phyloP scores from a whole-genome alignment of 306 rosid genomes.

The Citrullus mucosospermus region DNA sequence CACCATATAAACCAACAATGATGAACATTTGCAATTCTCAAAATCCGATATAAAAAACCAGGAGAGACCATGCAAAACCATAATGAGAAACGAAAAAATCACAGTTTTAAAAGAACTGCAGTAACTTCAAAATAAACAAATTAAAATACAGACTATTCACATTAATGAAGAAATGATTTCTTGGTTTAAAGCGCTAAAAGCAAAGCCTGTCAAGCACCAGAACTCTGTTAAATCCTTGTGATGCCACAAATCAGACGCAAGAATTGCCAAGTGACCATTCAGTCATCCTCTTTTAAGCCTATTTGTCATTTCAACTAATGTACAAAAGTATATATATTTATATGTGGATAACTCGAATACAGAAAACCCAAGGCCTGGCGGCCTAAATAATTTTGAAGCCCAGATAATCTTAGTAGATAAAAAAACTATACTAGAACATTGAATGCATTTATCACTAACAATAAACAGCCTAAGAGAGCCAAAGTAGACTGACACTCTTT shows the following conservation, averaged over 20 bases:
- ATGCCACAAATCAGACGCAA: background rate
- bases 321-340: background rate
- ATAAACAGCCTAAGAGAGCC: background rate
- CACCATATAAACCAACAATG: background rate
- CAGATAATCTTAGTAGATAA: background rate
- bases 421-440: background rate
- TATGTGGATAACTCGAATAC: background rate
- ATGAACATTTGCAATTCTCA: background rate
- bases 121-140: background rate
- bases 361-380: background rate
- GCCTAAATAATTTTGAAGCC: background rate
- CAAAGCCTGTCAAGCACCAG: background rate
- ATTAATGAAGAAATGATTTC: background rate
- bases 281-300: background rate
- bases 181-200: background rate
- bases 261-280: background rate
- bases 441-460: background rate
- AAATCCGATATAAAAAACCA: background rate
- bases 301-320: background rate
- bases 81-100: background rate
- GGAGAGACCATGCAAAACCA: background rate
- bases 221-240: background rate
- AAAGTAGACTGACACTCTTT: background rate
- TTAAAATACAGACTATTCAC: background rate
- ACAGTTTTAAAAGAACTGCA: background rate